A percentile compares a stretch with the other conserved stretches of the same genome.
These are phyloP conservation scores for Catenaria anguillulae DNA, from an alignment of 371 early-diverging fungal species.

Conservation along the genomic window DNA sequence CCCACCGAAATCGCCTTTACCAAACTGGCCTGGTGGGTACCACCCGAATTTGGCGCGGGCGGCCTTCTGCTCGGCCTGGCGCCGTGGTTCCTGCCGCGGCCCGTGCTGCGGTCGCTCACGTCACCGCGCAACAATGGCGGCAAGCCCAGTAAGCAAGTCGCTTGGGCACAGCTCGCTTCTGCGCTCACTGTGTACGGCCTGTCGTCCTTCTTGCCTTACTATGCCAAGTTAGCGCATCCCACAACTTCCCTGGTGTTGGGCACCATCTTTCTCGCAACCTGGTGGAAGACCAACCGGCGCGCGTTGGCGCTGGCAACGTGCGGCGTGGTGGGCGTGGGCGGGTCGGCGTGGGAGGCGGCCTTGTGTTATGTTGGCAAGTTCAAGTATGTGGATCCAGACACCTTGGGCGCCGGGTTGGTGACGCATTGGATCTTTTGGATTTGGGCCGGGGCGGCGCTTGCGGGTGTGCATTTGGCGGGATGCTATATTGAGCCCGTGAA, in stretches of 20 bases:
- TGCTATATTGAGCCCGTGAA: not conserved
- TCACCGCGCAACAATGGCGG: not conserved
- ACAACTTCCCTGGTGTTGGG: not conserved
- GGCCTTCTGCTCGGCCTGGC: not conserved
- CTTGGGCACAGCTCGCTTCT: not conserved
- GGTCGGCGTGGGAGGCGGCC: not conserved
- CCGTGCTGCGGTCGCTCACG: not conserved
- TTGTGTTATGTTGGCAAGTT: not conserved
- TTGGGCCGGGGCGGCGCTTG: not conserved
- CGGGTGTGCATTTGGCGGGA: not conserved
- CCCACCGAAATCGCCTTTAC: not conserved
- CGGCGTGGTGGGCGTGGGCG: not conserved
- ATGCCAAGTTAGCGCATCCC: not conserved
- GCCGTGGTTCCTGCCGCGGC: not conserved
- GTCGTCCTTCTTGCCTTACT: not conserved
- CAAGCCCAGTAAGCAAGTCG: not conserved
- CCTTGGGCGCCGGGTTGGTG: not conserved
- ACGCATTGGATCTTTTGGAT: slow-evolving; percentile 1
- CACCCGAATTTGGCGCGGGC: slow-evolving; percentile 2
- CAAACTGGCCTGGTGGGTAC: not conserved
- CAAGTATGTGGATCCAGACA: not conserved
- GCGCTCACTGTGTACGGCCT: not conserved
- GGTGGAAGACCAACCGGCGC: not conserved
- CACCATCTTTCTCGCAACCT: not conserved
- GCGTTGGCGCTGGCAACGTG: not conserved